Conservation (phyloP, 331 rosid species). For the Arachis monticola region DNA sequence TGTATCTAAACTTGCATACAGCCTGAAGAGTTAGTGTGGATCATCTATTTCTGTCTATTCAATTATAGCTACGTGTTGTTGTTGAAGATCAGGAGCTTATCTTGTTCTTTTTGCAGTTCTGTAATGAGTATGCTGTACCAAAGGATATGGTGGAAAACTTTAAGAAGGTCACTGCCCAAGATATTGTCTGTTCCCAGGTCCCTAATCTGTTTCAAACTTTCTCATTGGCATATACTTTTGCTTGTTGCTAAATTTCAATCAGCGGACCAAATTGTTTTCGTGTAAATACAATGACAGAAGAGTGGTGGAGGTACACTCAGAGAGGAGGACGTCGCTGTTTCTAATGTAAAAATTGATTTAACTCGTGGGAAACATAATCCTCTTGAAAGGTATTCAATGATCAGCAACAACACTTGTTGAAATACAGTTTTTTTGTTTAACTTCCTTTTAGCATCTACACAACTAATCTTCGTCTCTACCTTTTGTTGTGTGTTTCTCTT, state of each 20-base stretch:
- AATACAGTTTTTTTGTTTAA: conserved; percentile 16
- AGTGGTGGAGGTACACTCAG: conserved; percentile 73
- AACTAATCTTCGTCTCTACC: conserved; percentile 10
- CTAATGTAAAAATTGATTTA: conserved; percentile 89
- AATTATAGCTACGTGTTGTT: conserved; percentile 5
- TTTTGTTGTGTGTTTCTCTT: conserved; percentile 51
- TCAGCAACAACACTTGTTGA: conserved; percentile 27
- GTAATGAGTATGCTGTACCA: conserved; percentile 93
- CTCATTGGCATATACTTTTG: conserved; percentile 14
- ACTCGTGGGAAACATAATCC: conserved; percentile 91
- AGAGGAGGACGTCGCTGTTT: conserved; percentile 84
- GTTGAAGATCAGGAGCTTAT: conserved; percentile 24
- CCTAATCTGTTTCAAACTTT: conserved; percentile 27
- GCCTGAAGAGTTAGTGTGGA: conserved; percentile 1
- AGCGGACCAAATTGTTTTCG: background rate
- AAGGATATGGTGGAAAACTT: conserved; percentile 76
- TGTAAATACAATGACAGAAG: conserved; percentile 52
- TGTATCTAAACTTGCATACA: conserved; percentile 25
- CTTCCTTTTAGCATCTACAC: conserved; percentile 4
- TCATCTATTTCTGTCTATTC: conserved; percentile 13
- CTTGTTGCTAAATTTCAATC: conserved; percentile 28
- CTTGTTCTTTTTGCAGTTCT: conserved; percentile 62
- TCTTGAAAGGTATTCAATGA: conserved; percentile 72
- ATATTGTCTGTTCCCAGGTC: conserved; percentile 95
- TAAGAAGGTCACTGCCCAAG: conserved; percentile 87